Conservation (phyloP, 2,329 filamentous ascomycete species). For the Dactylellina haptotyla region DNA sequence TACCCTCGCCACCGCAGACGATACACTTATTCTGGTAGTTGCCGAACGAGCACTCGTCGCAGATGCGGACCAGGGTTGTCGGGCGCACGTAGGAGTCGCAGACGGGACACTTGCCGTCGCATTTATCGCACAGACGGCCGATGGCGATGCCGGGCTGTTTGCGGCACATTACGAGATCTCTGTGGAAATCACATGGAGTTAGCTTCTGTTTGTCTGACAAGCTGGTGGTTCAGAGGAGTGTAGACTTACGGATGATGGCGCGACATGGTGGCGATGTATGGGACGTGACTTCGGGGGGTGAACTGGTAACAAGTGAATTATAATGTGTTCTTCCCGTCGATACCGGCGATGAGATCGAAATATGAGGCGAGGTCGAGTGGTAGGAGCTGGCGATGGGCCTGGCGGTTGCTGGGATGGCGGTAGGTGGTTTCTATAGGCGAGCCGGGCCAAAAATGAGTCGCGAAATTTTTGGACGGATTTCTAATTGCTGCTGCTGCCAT, state of each 20-base stretch:
- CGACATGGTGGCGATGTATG: conserved; percentile 71
- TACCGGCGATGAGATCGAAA: not conserved
- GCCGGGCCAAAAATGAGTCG: conserved; percentile 21
- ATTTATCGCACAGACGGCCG: conserved; percentile 99
- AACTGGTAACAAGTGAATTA: no score
- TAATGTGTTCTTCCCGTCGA: no score
- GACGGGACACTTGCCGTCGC: conserved; percentile 98
- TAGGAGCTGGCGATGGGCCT: not conserved
- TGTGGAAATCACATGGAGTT: conserved; percentile 16
- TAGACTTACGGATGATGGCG: conserved; percentile 85
- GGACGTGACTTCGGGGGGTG: not conserved
- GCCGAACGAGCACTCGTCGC: conserved; percentile 98
- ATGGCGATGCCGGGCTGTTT: conserved; percentile 98
- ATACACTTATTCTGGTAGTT: conserved; percentile 99
- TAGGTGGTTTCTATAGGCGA: conserved; percentile 32
- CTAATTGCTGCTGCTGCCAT: conserved; percentile 35
- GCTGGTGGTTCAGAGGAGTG: not conserved
- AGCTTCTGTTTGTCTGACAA: conserved; percentile 11
- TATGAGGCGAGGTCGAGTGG: not conserved
- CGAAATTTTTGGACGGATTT: conserved; percentile 52
- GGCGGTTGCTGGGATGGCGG: not conserved
- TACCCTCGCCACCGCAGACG: conserved; percentile 96
- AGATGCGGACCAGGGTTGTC: conserved; percentile 96
- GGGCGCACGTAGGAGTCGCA: conserved; percentile 99
- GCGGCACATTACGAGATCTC: conserved; percentile 57